phyloP scores from a whole-genome alignment of 106 monocot species.

The Dactylorhiza incarnata region DNA sequence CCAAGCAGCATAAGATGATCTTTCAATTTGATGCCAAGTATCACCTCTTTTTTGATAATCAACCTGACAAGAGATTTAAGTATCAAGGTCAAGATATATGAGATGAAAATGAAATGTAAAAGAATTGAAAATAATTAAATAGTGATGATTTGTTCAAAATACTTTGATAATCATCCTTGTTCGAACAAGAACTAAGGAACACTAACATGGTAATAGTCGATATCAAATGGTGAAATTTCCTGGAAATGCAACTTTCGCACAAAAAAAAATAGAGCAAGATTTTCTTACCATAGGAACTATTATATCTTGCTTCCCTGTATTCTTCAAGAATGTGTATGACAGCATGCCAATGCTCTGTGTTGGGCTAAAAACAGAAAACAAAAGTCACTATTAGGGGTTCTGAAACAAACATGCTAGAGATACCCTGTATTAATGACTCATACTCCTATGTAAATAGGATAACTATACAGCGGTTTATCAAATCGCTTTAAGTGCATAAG shows the following conservation, averaged over 20 bases:
- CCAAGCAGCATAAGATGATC: slow-evolving; percentile 47
- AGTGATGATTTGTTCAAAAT: not conserved
- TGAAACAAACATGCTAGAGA: not conserved
- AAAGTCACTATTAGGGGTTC: not conserved
- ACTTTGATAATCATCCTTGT: not conserved
- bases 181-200: not conserved
- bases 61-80: slow-evolving; percentile 31
- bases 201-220: not conserved
- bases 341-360: slow-evolving; percentile 84
- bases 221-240: not conserved
- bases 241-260: not conserved
- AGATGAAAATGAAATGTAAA: not conserved
- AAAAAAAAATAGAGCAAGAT: not conserved
- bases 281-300: slow-evolving; percentile 82
- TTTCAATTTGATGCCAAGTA: slow-evolving; percentile 39
- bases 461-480: not conserved
- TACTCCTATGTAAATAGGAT: not conserved
- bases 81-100: not conserved
- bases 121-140: not conserved
- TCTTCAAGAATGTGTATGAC: slow-evolving; percentile 75
- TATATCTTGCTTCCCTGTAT: slow-evolving; percentile 80
- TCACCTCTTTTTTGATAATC: slow-evolving; percentile 57
- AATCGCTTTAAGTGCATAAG: not conserved
- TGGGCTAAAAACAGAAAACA: slow-evolving; percentile 17
- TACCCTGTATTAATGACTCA: not conserved